Base-by-base conservation (phyloP, 768 basidiomycete species). In the Coprinopsis sp. region DNA sequence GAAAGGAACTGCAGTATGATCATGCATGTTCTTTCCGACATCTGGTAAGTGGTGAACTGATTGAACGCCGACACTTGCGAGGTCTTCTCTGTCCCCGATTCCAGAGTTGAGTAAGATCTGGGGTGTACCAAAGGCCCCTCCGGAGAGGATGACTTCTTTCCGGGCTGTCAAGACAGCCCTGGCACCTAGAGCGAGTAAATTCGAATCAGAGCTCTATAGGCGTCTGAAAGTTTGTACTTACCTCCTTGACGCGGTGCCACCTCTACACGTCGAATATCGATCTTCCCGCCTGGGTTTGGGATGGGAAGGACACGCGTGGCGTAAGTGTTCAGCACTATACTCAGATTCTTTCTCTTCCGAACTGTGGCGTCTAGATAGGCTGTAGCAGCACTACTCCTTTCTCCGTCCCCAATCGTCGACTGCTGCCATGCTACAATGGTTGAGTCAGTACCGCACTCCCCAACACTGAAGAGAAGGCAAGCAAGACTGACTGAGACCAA, bases 331-430 rank as follows among this genome's bases (percentile, higher is more conserved):
- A 66, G 37, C 14, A 69, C 34, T 28, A 69, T 58, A 30, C 65
- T 60, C 14, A 69, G 49, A 46, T 69, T 69, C 1, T 50, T 45
- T 11, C 67, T 42, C 3, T 50, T 36, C 1, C 58, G 42, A 29
- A 63, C 59, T 2, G 54, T 28, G 1, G 52, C 44, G 2, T 51
- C 53, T 10, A 69, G 55, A 41, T 66, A 69, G 0, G 60, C 56
- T 3, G 60, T 61, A 7, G 64, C 58, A 10, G 66, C 54, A 36
- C 64, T 65, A 23, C 63, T 63, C 21, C 66, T 49, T 31, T 57
- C 54, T 2, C 61, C 63, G 30, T 55, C 45, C 13, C 53, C 57
- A 33, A 63, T 56, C 1, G 59, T 58, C 10, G 55, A 54, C 28
- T 60, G 64, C 14, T 29, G 36, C 57, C 54, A 60, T 4, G 43